Percentiles rank a stretch among this genome's conserved stretches.
phyloP scores from a whole-genome alignment of 73 alveolate genomes.

The Paramecium primaurelia region DNA sequence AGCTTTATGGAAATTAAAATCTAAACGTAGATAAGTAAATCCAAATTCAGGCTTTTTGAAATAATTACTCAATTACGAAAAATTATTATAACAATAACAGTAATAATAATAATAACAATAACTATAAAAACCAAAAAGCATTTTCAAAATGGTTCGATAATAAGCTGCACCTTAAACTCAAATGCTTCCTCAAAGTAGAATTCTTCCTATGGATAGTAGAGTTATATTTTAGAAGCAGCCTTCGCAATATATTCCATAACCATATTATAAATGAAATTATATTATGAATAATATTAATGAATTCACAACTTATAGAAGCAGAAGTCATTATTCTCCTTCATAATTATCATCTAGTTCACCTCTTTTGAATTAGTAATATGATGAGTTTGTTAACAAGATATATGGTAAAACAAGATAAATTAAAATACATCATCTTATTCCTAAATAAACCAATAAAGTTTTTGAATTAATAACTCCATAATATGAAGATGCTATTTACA shows the following conservation, averaged over 20 bases:
- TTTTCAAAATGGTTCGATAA: conserved; percentile 4
- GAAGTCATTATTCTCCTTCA: not conserved
- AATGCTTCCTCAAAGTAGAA: not conserved
- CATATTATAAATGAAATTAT: not conserved
- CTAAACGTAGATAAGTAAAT: not conserved
- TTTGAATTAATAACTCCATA: not conserved
- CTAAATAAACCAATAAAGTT: not conserved
- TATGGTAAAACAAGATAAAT: not conserved
- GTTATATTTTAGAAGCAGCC: not conserved
- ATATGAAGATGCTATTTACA: not conserved
- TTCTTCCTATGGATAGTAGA: not conserved
- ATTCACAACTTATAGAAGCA: not conserved
- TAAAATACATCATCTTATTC: not conserved
- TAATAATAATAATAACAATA: not conserved
- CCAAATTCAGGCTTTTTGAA: not conserved
- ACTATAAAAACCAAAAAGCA: not conserved
- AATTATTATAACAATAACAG: not conserved
- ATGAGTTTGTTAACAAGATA: not conserved
- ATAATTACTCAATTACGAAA: not conserved
- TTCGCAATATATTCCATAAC: not conserved
- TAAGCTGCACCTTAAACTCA: not conserved
- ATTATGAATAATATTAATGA: not conserved
- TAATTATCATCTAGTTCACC: not conserved
- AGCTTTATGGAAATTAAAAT: conserved; percentile 18
- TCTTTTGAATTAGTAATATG: not conserved